Conservation (phyloP, 2,329 filamentous ascomycete genomes). For the Ascochyta viciae-villosae region DNA sequence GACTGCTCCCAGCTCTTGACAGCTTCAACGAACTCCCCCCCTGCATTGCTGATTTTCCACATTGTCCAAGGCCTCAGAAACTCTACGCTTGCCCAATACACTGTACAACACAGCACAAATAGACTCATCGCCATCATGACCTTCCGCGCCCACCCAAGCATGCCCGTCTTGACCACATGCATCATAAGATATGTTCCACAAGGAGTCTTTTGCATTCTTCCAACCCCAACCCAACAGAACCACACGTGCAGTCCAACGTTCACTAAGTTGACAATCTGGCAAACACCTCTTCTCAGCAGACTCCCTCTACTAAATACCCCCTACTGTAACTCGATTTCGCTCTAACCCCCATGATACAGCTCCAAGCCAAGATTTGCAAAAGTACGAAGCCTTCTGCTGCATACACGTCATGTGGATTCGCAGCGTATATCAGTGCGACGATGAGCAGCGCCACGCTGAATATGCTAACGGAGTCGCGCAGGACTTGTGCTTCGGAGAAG, state of each 20-base stretch:
- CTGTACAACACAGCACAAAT: conserved; percentile 7
- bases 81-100: conserved; percentile 16
- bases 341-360: conserved; percentile 19
- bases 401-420: conserved; percentile 12
- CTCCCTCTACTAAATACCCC: background rate
- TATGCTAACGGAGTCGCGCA: conserved; percentile 30
- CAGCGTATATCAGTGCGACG: conserved; percentile 23
- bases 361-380: conserved; percentile 28
- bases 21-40: conserved; percentile 8
- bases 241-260: conserved; percentile 21
- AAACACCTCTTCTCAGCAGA: background rate
- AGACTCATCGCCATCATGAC: conserved; percentile 25
- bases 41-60: conserved; percentile 8
- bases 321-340: conserved; percentile 8
- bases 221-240: conserved; percentile 34
- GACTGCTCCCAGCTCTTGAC: conserved; percentile 9
- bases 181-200: conserved; percentile 26
- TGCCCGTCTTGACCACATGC: conserved; percentile 26
- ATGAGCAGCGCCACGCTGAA: conserved; percentile 33
- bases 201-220: conserved; percentile 24
- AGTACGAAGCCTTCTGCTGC: conserved; percentile 32
- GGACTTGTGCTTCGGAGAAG: conserved; percentile 22
- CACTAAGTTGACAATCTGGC: conserved; percentile 14
- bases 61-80: conserved; percentile 4
- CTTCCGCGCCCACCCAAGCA: conserved; percentile 31